A percentile compares a stretch with the other conserved stretches of the same genome.
Conservation (phyloP, 106 monocot genomes). For the Phalaenopsis aphrodite region DNA sequence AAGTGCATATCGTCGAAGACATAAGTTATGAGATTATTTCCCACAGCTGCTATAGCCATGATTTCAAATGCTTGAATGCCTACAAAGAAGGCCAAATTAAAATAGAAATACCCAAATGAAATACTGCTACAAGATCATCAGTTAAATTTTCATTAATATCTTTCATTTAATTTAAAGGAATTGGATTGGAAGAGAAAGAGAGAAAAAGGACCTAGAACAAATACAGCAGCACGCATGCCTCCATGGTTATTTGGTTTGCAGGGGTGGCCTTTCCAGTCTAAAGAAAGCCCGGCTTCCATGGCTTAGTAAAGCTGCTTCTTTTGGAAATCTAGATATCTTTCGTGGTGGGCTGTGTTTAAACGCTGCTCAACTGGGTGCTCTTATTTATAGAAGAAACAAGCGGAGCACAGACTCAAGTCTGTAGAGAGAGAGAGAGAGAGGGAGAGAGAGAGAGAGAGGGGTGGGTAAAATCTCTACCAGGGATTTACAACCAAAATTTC, state of each 20-base stretch:
- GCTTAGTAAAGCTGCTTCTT: not conserved
- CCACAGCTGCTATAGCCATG: constrained; percentile 95
- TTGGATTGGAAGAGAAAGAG: not conserved
- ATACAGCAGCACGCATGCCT: constrained; percentile 74
- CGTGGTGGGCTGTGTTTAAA: not conserved
- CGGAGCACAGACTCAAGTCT: not conserved
- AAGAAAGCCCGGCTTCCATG: constrained; percentile 28
- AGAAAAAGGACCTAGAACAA: constrained; percentile 67
- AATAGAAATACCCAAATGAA: not conserved
- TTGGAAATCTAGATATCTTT: not conserved
- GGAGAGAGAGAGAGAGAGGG: no score
- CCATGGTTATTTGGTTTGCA: constrained; percentile 75
- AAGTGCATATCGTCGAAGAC: constrained; percentile 97
- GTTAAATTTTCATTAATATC: not conserved
- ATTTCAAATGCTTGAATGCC: constrained; percentile 93
- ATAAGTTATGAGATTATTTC: constrained; percentile 96
- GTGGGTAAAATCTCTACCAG: no score
- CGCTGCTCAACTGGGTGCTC: not conserved
- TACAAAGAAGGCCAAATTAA: constrained; percentile 3
- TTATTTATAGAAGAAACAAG: constrained; percentile 6
- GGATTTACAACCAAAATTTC: no score
- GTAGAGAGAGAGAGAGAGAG: not conserved
- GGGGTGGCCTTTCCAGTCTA: constrained; percentile 79
- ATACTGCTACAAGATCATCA: not conserved
- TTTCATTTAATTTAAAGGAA: not conserved